Evolutionary conservation across 139 green algal genomes (phyloP).

Genomic region (Closterium sp.): DNA sequence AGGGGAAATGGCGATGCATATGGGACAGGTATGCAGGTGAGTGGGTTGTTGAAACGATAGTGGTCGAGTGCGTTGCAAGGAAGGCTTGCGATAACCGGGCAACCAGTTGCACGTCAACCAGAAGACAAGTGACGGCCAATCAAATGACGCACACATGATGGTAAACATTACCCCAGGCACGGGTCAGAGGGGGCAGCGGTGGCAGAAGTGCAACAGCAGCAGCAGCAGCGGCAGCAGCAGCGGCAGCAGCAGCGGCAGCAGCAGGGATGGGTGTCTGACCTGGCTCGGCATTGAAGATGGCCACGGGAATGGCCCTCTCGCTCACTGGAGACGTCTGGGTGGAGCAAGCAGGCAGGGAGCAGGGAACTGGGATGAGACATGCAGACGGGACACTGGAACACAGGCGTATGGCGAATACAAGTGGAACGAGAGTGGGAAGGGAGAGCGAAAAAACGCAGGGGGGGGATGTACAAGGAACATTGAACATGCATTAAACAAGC

Average conservation of each 20-base stretch:
- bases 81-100: too few species aligned
- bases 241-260: not conserved
- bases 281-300: slow-evolving; percentile 88
- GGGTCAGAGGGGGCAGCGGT: not conserved
- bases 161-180: too few species aligned
- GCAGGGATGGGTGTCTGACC: slow-evolving; percentile 3
- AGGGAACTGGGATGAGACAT: not conserved
- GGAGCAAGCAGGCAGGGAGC: slow-evolving; percentile 37
- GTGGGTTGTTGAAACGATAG: too few species aligned
- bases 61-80: too few species aligned
- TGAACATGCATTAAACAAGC: too few species aligned
- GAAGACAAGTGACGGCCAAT: not conserved
- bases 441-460: too few species aligned
- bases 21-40: too few species aligned
- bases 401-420: not conserved
- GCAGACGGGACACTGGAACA: not conserved
- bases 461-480: too few species aligned
- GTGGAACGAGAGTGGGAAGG: too few species aligned
- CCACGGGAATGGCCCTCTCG: slow-evolving; percentile 87
- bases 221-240: not conserved
- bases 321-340: slow-evolving; percentile 68
- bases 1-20: too few species aligned
- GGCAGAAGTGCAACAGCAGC: not conserved
- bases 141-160: too few species aligned
- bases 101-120: not conserved